These are phyloP conservation scores for Saccharomycopsis selenospora DNA, from an alignment of 805 yeast genomes.

Conservation along the genomic window DNA sequence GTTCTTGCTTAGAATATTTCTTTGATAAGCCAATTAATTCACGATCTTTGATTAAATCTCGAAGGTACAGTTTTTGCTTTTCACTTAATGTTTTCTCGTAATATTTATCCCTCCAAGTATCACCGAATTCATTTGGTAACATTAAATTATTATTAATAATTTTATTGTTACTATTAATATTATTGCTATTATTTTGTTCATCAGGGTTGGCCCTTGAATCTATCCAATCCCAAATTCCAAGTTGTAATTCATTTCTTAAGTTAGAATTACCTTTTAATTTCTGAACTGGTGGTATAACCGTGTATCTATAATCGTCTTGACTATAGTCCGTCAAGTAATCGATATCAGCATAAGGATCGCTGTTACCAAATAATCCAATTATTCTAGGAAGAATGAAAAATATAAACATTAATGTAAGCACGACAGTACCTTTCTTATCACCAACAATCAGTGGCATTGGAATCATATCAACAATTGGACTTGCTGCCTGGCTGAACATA, in stretches of 20 bases:
- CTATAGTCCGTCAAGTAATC: conserved; percentile 3
- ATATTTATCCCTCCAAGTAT: conserved; percentile 13
- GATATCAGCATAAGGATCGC: conserved; percentile 1
- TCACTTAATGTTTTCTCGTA: conserved; percentile 7
- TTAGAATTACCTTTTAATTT: conserved; percentile 4
- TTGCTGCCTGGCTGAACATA: not conserved
- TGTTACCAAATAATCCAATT: not conserved
- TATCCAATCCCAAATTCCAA: conserved; percentile 20
- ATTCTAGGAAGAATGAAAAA: not conserved
- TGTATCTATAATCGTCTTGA: conserved; percentile 4
- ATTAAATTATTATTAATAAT: not conserved
- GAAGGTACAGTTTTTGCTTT: conserved; percentile 10
- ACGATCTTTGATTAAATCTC: not conserved
- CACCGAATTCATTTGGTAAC: not conserved
- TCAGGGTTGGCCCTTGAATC: conserved; percentile 3
- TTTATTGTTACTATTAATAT: not conserved
- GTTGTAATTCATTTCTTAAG: conserved; percentile 14
- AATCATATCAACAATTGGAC: not conserved
- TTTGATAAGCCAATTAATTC: conserved; percentile 5
- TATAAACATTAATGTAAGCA: not conserved
- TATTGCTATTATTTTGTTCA: not conserved
- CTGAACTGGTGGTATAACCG: conserved; percentile 17
- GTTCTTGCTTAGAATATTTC: conserved; percentile 16
- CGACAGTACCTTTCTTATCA: not conserved
- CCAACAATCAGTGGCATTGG: not conserved